Evolutionary conservation across 768 basidiomycete species (phyloP), one percentile per base, ranked within the genome.

Genomic region (Naganishia onofrii): DNA sequence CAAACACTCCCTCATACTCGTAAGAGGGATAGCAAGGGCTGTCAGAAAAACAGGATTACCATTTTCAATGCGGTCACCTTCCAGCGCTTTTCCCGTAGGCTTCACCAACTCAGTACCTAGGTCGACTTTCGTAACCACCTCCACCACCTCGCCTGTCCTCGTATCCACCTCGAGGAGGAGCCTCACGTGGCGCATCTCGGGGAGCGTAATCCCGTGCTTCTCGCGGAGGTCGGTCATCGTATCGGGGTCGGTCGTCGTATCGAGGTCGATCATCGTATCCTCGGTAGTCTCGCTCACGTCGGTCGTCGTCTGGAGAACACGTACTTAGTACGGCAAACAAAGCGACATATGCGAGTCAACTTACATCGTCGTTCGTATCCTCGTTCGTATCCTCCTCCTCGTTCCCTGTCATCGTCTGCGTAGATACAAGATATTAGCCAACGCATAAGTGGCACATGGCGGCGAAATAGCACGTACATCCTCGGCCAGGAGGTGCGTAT

Each of bases 171-270:
- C 80, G 82, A 83, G 79, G 82, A 83, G 79, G 83, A 76, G 74
- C 68, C 79, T 89, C 88, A 82, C 54, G 60, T 19, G 60, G 60
- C 9, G 60, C 36, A 42, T 67, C 56, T 19, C 66, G 44, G 19
- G 60, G 53, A 32, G 42, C 68, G 44, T 63, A 63, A 2, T 63
- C 60, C 23, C 60, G 60, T 15, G 60, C 17, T 44, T 63, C 60
- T 28, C 60, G 3, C 3, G 71, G 63, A 42, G 66, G 66, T 69
- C 73, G 70, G 48, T 69, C 67, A 48, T 73, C 72, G 54, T 91
- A 89, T 88, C 89, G 89, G 84, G 89, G 88, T 79, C 90, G 89
- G 82, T 90, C 89, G 88, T 88, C 88, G 88, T 89, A 87, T 31
- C 56, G 68, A 28, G 71, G 38, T 66, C 84, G 79, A 65, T 84